Base-by-base conservation (phyloP, 257 asterid species). In the Handroanthus guayacan region DNA sequence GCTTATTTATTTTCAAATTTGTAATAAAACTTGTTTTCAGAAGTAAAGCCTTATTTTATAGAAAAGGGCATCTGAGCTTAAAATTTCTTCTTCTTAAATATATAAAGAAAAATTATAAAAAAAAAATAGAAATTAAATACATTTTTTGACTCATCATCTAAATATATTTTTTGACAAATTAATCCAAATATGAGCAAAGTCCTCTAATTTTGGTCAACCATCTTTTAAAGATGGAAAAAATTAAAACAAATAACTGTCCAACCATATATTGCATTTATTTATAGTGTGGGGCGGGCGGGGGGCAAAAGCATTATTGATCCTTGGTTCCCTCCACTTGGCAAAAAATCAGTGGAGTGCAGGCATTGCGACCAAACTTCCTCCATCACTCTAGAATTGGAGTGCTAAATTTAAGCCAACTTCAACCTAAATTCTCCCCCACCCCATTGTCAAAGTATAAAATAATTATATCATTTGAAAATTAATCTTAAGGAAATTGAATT, bases 361-460 rank as follows among this genome's bases (percentile, higher is more conserved):
- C 74, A 34, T 63, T 34, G 62, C 69, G 55, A 55, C 62, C 74
- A 41, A 80, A 75, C 62, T 75, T 69, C 84, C 79, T 60, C 80
- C 73, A 25, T 52, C 48, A 16, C 12, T 25, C 31, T 1, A 25
- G 4, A 55, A 52, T 63, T 64, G 16, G 2, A 56, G 3, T 36
- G 34, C 43, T 74, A 62, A 45, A 55, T 18, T 69, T 34, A 18
- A 56, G 8, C 52, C 3, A 9, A 47, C 14, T 47, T 8, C 52
- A 9, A 8, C 12, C 9, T 9, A 47, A 47, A 8, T 8, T 5
- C 14, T 11, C 52, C 52, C 52, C 52, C 52, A 47, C 3, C 52
- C 9, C 45, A 43, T 55, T 51, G 50, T 16, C 56, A 16, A 41
- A 9, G 16, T 0, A 5, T 5, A 18, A n/a, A 55, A 55, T 55